Evolutionary conservation across 2,329 filamentous ascomycete species (phyloP).

Genomic region (Calonectria montana): DNA sequence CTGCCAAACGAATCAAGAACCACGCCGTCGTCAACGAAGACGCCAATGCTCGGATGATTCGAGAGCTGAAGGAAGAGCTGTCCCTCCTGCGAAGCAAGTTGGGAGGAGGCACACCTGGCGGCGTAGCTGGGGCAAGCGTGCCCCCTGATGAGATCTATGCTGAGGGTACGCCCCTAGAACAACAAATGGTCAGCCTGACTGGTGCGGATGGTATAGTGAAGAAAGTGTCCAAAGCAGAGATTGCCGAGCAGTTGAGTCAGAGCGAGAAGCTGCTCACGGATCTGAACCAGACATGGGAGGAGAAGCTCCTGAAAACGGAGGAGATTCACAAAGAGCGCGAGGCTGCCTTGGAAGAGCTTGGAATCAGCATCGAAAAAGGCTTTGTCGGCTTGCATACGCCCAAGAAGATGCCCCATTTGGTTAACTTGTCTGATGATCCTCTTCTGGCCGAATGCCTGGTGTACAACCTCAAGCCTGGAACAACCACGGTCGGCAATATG

Average conservation of each 20-base stretch:
- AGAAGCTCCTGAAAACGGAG: constrained; percentile 94
- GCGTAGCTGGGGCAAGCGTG: constrained; percentile 60
- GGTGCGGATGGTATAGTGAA: constrained; percentile 86
- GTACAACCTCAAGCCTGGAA: constrained; percentile 97
- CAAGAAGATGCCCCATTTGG: constrained; percentile 99
- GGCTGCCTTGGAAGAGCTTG: constrained; percentile 92
- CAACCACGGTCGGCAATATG: constrained; percentile 93
- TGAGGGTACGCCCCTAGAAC: constrained; percentile 89
- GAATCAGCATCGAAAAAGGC: constrained; percentile 98
- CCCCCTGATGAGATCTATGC: constrained; percentile 87
- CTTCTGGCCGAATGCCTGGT: constrained; percentile 95
- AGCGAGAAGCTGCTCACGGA: constrained; percentile 97
- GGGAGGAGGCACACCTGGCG: constrained; percentile 63
- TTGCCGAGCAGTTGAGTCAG: constrained; percentile 94
- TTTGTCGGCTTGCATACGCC: constrained; percentile 95
- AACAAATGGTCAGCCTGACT: constrained; percentile 96
- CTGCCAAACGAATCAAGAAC: constrained; percentile 99
- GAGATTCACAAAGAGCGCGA: constrained; percentile 98
- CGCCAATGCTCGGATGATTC: constrained; percentile 98
- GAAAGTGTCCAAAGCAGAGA: constrained; percentile 98
- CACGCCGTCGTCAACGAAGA: constrained; percentile 99
- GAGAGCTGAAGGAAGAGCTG: constrained; percentile 96
- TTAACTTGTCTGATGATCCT: constrained; percentile 96
- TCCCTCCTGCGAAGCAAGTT: constrained; percentile 88
- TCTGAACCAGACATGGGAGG: constrained; percentile 98